Conservation (phyloP, 2,329 filamentous ascomycete species). For the Aureobasidium sp. region DNA sequence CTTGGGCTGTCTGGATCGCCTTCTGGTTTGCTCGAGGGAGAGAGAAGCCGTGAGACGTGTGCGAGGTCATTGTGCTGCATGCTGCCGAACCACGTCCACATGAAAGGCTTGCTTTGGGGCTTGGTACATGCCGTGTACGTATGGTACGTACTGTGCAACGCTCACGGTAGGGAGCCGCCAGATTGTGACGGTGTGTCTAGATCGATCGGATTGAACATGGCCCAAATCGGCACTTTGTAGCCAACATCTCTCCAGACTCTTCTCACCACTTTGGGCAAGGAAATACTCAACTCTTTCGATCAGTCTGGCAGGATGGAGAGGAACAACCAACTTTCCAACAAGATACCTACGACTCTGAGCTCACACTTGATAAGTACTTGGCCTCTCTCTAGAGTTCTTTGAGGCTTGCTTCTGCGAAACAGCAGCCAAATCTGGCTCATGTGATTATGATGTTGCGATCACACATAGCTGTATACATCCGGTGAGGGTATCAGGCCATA, state of each 20-base stretch:
- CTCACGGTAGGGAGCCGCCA: slow-evolving; percentile 6
- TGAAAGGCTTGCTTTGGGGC: neutral
- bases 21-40: neutral
- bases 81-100: slow-evolving; percentile 1
- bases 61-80: slow-evolving; percentile 6
- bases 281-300: neutral
- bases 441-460: neutral
- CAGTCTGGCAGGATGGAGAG: neutral
- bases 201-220: neutral
- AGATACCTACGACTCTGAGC: neutral
- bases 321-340: neutral
- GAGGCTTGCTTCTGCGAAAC: no score
- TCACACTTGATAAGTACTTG: neutral
- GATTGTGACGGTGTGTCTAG: neutral
- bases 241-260: neutral
- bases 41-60: neutral
- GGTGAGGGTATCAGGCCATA: neutral
- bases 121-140: neutral
- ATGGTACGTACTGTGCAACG: neutral
- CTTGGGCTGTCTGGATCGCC: neutral
- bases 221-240: neutral
- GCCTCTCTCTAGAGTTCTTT: neutral
- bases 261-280: neutral
- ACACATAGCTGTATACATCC: neutral
- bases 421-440: neutral